Evolutionary conservation across 768 basidiomycete genomes (phyloP).

Genomic region (Leccinum pellstonianum): DNA sequence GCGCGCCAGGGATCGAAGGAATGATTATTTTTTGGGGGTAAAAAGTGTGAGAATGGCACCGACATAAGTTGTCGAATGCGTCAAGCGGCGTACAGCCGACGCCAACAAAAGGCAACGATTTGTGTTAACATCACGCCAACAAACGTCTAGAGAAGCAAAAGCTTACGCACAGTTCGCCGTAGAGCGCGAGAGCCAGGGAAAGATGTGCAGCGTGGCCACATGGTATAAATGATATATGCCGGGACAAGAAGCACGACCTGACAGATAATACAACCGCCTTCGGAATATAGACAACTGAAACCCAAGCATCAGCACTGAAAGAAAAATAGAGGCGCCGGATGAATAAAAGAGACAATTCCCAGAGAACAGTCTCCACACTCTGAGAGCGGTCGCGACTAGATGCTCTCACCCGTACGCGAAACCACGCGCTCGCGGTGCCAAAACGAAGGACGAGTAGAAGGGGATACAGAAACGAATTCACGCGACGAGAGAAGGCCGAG

Average conservation of each 20-base stretch:
- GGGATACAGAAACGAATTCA: neutral
- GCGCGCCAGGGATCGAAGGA: constrained; percentile 16
- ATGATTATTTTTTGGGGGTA: constrained; percentile 19
- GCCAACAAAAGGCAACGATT: constrained; percentile 5
- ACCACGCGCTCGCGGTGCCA: constrained; percentile 1
- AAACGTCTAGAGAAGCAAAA: constrained; percentile 1
- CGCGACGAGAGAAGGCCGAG: constrained; percentile 11
- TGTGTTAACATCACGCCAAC: constrained; percentile 8
- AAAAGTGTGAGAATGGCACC: constrained; percentile 12
- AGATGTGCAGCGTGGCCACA: constrained; percentile 62
- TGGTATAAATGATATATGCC: constrained; percentile 42
- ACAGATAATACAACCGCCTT: constrained; percentile 62
- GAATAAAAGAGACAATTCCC: constrained; percentile 8
- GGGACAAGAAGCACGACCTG: constrained; percentile 50
- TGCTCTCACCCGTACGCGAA: neutral
- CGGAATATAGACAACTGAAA: constrained; percentile 63
- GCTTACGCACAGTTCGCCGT: constrained; percentile 58
- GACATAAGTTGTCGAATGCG: constrained; percentile 7
- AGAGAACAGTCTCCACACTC: neutral
- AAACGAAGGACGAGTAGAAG: constrained; percentile 1
- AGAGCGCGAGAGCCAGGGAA: constrained; percentile 60
- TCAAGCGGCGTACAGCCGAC: constrained; percentile 16
- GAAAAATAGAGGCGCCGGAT: neutral
- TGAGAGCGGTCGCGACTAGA: neutral
- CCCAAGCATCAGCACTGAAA: constrained; percentile 8